These are phyloP conservation scores for Acanthamoeba rhysodes DNA, from an alignment of 208 protist species.

Conservation along the genomic window DNA sequence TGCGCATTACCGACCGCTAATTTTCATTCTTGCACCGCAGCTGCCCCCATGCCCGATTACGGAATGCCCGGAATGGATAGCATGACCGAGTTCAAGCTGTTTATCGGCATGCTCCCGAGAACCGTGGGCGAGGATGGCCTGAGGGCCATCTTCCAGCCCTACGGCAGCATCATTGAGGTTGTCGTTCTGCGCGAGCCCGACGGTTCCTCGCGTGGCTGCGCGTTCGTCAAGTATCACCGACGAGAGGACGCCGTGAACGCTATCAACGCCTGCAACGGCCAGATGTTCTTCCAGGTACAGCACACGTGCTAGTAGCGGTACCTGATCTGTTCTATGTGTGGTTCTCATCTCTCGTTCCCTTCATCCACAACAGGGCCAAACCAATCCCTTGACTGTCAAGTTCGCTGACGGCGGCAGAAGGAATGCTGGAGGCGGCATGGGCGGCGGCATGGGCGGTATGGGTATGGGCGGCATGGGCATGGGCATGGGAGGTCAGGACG, in stretches of 20 bases:
- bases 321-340: too few species aligned
- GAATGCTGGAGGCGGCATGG: not conserved
- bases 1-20: too few species aligned
- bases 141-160: constrained; percentile 81
- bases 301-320: not conserved
- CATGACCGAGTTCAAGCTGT: constrained; percentile 85
- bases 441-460: not conserved
- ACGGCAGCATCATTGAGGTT: constrained; percentile 83
- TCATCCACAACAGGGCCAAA: not conserved
- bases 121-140: constrained; percentile 80
- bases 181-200: constrained; percentile 82
- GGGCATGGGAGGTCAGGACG: constrained; percentile 10
- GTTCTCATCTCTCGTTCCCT: not conserved
- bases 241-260: constrained; percentile 81
- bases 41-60: not conserved
- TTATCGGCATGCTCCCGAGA: constrained; percentile 88
- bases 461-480: constrained; percentile 48
- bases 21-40: not conserved
- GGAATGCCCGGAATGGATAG: not conserved
- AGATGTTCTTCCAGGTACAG: constrained; percentile 74
- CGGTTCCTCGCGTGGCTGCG: constrained; percentile 87
- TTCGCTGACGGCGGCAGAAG: constrained; percentile 83
- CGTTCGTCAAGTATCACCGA: constrained; percentile 86
- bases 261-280: constrained; percentile 83
- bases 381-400: constrained; percentile 82